Percentiles rank a stretch among this genome's conserved stretches.
Conservation (phyloP, 2,329 filamentous ascomycete genomes). For the Exophiala calicioides region DNA sequence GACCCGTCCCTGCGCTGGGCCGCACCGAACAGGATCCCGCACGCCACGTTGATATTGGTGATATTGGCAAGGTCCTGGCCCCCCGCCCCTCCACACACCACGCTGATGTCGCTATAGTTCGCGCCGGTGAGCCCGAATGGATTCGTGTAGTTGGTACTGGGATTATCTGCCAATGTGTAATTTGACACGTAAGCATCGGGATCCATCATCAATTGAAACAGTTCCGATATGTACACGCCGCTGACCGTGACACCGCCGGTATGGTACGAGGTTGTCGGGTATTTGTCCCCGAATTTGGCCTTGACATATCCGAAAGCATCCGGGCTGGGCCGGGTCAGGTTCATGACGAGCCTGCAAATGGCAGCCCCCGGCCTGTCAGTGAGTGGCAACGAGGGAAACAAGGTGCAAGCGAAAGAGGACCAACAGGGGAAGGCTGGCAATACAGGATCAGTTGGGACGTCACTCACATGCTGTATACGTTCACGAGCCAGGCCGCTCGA, state of each 20-base stretch:
- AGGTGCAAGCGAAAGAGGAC: no score
- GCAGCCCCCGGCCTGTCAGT: no score
- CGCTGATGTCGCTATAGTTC: constrained; percentile 33
- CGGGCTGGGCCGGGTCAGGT: constrained; percentile 39
- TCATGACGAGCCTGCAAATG: constrained; percentile 43
- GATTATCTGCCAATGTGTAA: constrained; percentile 8
- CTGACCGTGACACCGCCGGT: constrained; percentile 5
- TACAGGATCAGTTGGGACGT: no score
- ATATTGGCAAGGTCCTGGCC: constrained; percentile 42
- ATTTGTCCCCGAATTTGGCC: constrained; percentile 39
- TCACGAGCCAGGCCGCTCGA: constrained; percentile 47
- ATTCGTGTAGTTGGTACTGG: constrained; percentile 33
- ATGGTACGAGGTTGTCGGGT: constrained; percentile 28
- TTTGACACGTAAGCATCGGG: constrained; percentile 16
- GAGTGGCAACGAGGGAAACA: no score
- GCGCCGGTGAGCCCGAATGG: constrained; percentile 33
- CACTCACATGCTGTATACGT: constrained; percentile 43
- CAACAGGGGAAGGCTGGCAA: no score
- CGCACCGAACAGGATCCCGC: constrained; percentile 45
- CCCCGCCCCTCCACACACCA: constrained; percentile 37
- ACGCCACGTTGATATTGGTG: constrained; percentile 44
- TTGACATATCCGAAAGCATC: constrained; percentile 42
- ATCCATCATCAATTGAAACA: constrained; percentile 8
- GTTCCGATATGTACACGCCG: constrained; percentile 6
- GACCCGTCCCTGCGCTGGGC: constrained; percentile 41